phyloP scores from a whole-genome alignment of 768 basidiomycete genomes.

The Phylloporus sp. region DNA sequence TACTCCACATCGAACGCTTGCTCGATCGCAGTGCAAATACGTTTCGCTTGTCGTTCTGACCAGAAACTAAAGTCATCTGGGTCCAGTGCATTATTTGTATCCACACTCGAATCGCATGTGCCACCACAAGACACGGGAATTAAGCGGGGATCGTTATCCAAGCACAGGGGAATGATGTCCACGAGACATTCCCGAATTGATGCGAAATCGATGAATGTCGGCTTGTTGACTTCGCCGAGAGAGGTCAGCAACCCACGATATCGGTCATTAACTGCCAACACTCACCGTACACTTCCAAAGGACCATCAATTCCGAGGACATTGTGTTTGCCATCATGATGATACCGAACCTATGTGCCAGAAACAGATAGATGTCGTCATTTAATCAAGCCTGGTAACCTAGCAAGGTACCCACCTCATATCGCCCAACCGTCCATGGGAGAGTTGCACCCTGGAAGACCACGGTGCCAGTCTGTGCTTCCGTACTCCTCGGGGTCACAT shows the following conservation, averaged over 20 bases:
- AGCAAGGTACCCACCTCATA: slow-evolving; percentile 59
- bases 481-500: slow-evolving; percentile 31
- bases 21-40: slow-evolving; percentile 76
- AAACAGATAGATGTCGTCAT: background rate
- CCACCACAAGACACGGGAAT: slow-evolving; percentile 67
- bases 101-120: slow-evolving; percentile 18
- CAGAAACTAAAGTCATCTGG: slow-evolving; percentile 95
- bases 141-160: slow-evolving; percentile 81
- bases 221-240: slow-evolving; percentile 53
- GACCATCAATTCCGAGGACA: slow-evolving; percentile 82
- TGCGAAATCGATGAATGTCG: slow-evolving; percentile 56
- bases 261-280: slow-evolving; percentile 5
- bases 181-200: slow-evolving; percentile 65
- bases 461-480: slow-evolving; percentile 60
- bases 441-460: slow-evolving; percentile 69
- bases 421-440: slow-evolving; percentile 82
- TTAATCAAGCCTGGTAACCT: background rate
- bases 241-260: background rate
- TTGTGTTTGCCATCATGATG: slow-evolving; percentile 98
- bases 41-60: slow-evolving; percentile 84
- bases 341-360: slow-evolving; percentile 62
- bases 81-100: slow-evolving; percentile 47
- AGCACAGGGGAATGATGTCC: slow-evolving; percentile 78
- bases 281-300: slow-evolving; percentile 87
- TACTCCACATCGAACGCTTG: slow-evolving; percentile 88